phyloP scores from a whole-genome alignment of 1,139 yeast genomes.

The Barnettozyma hawaiiensis region DNA sequence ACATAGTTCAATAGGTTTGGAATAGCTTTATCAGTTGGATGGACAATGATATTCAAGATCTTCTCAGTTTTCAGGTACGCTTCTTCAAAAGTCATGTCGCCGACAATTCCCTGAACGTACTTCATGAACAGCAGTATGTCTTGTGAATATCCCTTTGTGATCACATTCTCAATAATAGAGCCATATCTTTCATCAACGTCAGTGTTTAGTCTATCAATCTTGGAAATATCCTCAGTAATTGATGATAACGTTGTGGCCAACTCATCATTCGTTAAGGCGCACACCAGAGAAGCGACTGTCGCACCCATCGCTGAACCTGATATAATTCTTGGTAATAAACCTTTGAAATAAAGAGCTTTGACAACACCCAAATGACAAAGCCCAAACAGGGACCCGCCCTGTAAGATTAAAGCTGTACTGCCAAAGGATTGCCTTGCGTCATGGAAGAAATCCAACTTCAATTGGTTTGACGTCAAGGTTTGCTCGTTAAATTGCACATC shows the following conservation, averaged over 20 bases:
- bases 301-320: constrained; percentile 97
- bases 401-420: constrained; percentile 79
- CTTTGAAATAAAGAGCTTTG: constrained; percentile 66
- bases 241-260: constrained; percentile 27
- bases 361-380: constrained; percentile 91
- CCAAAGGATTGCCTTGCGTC: constrained; percentile 90
- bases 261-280: constrained; percentile 57
- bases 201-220: constrained; percentile 39
- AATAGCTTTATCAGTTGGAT: constrained; percentile 65
- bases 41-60: constrained; percentile 81
- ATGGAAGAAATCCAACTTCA: constrained; percentile 78
- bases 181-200: constrained; percentile 64
- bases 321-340: constrained; percentile 74
- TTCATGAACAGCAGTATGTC: constrained; percentile 75
- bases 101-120: constrained; percentile 72
- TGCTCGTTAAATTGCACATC: constrained; percentile 17
- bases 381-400: constrained; percentile 93
- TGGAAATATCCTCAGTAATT: constrained; percentile 30
- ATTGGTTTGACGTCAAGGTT: constrained; percentile 29
- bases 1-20: constrained; percentile 83
- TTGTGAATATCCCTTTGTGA: constrained; percentile 75
- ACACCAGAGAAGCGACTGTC: constrained; percentile 79
- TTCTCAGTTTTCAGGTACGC: constrained; percentile 83
- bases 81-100: constrained; percentile 86
- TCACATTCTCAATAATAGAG: constrained; percentile 60